A percentile compares a stretch with the other conserved stretches of the same genome.
Evolutionary conservation across 768 basidiomycete species (phyloP).

Genomic region (Lactarius psammicola): DNA sequence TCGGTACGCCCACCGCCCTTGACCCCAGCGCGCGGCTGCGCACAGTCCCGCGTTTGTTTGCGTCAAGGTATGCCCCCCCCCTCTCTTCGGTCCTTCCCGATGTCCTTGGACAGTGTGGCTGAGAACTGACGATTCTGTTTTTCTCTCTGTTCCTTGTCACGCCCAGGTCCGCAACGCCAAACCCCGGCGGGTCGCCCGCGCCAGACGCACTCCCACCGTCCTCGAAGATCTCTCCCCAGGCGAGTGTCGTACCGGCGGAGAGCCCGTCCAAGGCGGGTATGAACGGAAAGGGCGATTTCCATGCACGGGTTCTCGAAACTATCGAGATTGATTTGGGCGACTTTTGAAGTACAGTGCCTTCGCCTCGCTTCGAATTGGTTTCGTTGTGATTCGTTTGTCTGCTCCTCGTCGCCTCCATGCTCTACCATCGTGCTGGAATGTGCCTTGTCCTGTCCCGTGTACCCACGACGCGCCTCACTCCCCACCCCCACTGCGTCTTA

Average conservation of each 20-base stretch:
- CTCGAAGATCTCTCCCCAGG: slow-evolving; percentile 38
- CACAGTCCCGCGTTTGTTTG: slow-evolving; percentile 57
- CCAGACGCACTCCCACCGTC: slow-evolving; percentile 29
- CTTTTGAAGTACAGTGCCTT: slow-evolving; percentile 43
- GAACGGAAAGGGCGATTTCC: slow-evolving; percentile 47
- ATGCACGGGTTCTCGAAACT: slow-evolving; percentile 57
- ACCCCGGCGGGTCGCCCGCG: slow-evolving; percentile 35
- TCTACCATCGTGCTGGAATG: background rate
- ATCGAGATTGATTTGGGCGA: slow-evolving; percentile 79
- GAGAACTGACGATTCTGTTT: slow-evolving; percentile 1
- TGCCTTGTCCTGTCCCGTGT: background rate
- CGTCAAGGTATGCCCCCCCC: slow-evolving; percentile 53
- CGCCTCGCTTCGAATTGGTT: no score
- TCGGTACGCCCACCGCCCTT: slow-evolving; percentile 42
- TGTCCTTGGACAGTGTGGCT: background rate
- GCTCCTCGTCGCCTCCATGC: background rate
- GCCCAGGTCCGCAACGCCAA: slow-evolving; percentile 43
- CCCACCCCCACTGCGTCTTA: background rate
- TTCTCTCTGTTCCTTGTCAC: slow-evolving; percentile 19
- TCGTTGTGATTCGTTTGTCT: background rate
- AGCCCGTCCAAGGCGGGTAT: slow-evolving; percentile 33
- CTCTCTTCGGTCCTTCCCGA: background rate
- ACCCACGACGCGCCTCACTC: background rate
- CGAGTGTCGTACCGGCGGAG: slow-evolving; percentile 25
- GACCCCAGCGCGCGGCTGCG: slow-evolving; percentile 70